Evolutionary conservation across 768 basidiomycete genomes (phyloP), one percentile per base, ranked within the genome.

Genomic region (Cyclocybe aegerita): DNA sequence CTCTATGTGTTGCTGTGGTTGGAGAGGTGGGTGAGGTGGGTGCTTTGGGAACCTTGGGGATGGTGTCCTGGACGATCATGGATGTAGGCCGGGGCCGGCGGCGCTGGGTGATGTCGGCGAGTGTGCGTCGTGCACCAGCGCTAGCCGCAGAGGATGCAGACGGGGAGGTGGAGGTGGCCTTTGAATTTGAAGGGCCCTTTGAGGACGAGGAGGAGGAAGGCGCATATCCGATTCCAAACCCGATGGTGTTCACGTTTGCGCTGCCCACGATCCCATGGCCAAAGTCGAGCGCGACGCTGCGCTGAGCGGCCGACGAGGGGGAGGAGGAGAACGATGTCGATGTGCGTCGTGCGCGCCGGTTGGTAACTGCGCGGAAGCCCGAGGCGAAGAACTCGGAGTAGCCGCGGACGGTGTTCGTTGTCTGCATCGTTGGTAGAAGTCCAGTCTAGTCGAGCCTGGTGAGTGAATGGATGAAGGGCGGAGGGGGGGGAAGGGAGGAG

Each of bases 331-430:
- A 55, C 39, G 41, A 16, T 31, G 31, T 12, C 17, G 43, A 45
- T 1, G 52, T 29, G 12, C 30, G 34, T n/a, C 36, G 44, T 9
- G 60, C 61, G 39, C 61, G 50, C 4, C 54, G 54, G 12, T 46
- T 64, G 15, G 69, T 64, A 53, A 75, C 70, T 35, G 70, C 71
- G 43, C 70, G 71, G 39, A 77, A 70, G 7, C 77, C 77, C 38
- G 74, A 75, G 23, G 70, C 65, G 60, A 79, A 77, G 65, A 79
- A 76, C 34, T 77, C 75, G 12, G 77, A 78, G 60, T 78, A 78
- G 17, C 64, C 65, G 36, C 60, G 58, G 38, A 62, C 46, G 48
- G 43, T 50, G 48, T 44, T 57, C 14, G 49, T 32, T 15, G 58
- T 40, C 47, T 50, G 48, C 51, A 53, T 58, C 30, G 37, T 43